Percentiles rank a stretch among this genome's conserved stretches.
Conservation (phyloP, 106 monocot genomes). For the Dendrobium nobile region DNA sequence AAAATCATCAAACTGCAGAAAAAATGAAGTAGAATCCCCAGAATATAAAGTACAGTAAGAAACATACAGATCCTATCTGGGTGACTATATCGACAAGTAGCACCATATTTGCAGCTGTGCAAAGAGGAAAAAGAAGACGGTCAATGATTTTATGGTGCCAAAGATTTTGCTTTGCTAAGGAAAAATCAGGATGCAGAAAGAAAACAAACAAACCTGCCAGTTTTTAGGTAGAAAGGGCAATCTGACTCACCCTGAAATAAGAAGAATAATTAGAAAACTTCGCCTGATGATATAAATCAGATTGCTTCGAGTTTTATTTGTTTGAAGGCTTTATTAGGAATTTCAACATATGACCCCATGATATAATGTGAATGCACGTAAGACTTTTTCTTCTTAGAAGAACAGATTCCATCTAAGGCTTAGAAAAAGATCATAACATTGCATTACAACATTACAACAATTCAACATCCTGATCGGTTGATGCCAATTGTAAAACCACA, state of each 20-base stretch:
- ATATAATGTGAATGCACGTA: background rate
- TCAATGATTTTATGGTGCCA: background rate
- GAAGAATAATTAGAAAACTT: background rate
- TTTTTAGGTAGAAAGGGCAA: conserved; percentile 95
- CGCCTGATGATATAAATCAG: background rate
- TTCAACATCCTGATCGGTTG: background rate
- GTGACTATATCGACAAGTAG: conserved; percentile 80
- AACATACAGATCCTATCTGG: conserved; percentile 69
- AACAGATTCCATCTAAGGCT: too few relatives aligned
- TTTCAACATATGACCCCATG: background rate
- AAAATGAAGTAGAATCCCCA: background rate
- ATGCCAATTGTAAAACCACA: background rate
- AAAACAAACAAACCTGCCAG: conserved; percentile 60
- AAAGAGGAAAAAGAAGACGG: background rate
- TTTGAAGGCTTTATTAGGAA: background rate
- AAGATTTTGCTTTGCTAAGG: background rate
- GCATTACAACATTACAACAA: too few relatives aligned
- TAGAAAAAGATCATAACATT: too few relatives aligned
- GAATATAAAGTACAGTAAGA: background rate
- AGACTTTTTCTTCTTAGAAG: background rate
- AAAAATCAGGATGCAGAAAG: background rate
- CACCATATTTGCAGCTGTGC: conserved; percentile 89
- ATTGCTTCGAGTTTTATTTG: background rate
- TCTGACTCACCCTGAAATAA: conserved; percentile 70
- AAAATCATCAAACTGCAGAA: background rate